A percentile compares a stretch with the other conserved stretches of the same genome.
Evolutionary conservation across 331 rosid species (phyloP).

Genomic region (Acacia pycnantha): DNA sequence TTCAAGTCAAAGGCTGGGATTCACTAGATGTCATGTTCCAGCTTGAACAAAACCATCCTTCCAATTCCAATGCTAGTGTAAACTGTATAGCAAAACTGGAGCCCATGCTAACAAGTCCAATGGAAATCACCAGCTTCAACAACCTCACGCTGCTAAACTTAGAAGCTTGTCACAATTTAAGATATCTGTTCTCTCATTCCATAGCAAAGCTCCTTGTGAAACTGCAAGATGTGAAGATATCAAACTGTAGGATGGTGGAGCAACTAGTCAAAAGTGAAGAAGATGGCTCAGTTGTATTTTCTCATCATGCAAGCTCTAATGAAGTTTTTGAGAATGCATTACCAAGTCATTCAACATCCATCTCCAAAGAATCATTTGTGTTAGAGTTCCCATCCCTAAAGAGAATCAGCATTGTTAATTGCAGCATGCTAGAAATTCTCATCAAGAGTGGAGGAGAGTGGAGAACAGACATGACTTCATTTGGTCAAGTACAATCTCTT

Average conservation of each 20-base stretch:
- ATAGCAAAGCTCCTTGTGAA: conserved; percentile 28
- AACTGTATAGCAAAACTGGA: conserved; percentile 18
- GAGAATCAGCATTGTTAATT: conserved; percentile 19
- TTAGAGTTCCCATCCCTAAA: conserved; percentile 30
- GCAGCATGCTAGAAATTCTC: conserved; percentile 20
- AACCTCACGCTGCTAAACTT: conserved; percentile 11
- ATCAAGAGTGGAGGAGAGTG: neutral
- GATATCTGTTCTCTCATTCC: conserved; percentile 24
- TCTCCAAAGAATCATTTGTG: conserved; percentile 8
- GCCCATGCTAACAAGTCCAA: neutral
- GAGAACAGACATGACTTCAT: neutral
- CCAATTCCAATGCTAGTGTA: neutral
- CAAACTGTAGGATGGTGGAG: conserved; percentile 12
- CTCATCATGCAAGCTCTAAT: neutral
- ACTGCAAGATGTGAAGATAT: conserved; percentile 24
- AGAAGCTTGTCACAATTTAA: conserved; percentile 22
- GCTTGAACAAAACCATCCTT: neutral
- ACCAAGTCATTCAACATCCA: neutral
- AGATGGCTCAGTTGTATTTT: neutral
- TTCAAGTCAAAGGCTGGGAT: conserved; percentile 28
- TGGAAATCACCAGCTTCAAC: conserved; percentile 14
- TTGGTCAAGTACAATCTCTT: conserved; percentile 25
- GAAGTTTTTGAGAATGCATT: neutral
- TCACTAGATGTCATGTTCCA: conserved; percentile 18
- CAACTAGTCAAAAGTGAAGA: conserved; percentile 24